Evolutionary conservation across 2,329 filamentous ascomycete species (phyloP).

Genomic region (Verticillium longisporum): DNA sequence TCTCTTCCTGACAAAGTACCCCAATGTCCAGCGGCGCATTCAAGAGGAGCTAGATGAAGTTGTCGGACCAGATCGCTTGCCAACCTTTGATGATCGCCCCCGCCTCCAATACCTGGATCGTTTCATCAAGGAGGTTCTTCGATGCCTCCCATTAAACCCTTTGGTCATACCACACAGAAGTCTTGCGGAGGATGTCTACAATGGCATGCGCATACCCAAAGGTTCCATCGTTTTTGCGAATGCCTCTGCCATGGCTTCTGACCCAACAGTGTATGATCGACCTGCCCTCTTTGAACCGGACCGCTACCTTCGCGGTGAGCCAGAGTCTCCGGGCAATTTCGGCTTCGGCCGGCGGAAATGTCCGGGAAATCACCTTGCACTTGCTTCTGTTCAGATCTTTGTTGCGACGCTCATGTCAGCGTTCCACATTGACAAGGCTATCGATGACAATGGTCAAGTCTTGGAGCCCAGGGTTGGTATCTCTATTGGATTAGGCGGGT

Average conservation of each 20-base stretch:
- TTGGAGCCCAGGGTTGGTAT: conserved; percentile 8
- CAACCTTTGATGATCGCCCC: conserved; percentile 35
- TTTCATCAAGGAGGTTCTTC: conserved; percentile 38
- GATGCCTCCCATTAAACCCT: conserved; percentile 37
- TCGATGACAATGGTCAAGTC: conserved; percentile 23
- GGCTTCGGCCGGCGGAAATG: conserved; percentile 47
- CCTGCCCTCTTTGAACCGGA: conserved; percentile 39
- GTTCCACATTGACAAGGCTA: conserved; percentile 23
- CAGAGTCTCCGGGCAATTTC: conserved; percentile 39
- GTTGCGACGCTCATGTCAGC: conserved; percentile 31
- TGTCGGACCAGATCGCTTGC: conserved; percentile 36
- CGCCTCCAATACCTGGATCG: conserved; percentile 35
- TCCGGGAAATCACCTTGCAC: conserved; percentile 42
- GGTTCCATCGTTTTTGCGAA: conserved; percentile 39
- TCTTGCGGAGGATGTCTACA: conserved; percentile 48
- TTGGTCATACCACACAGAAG: conserved; percentile 48
- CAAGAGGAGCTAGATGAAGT: conserved; percentile 37
- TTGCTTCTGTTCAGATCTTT: conserved; percentile 34
- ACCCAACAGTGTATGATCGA: conserved; percentile 30
- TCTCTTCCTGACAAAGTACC: conserved; percentile 20
- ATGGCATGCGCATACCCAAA: conserved; percentile 50
- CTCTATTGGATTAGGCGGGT: conserved; percentile 11
- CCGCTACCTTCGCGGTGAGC: conserved; percentile 37
- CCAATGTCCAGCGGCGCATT: conserved; percentile 37
- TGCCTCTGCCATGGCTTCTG: conserved; percentile 34